Conservation (phyloP, 208 protist species). For the Leishmania arabica region DNA sequence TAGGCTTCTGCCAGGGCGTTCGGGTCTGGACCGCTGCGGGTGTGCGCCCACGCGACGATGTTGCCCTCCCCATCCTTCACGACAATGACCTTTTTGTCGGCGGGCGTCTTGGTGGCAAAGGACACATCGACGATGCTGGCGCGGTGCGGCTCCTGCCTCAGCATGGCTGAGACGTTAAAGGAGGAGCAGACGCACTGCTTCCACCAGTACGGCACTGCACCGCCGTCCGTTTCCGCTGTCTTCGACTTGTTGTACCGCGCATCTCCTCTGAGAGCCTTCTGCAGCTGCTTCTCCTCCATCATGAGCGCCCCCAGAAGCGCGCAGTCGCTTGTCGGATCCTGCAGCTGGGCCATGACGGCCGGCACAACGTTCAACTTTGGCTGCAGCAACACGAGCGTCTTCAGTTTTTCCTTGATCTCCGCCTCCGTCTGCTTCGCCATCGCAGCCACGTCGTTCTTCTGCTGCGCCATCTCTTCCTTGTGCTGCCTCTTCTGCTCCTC, state of each 20-base stretch:
- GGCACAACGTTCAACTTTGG: conserved; percentile 46
- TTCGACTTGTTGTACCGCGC: conserved; percentile 58
- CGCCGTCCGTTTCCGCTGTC: conserved; percentile 50
- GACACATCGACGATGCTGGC: conserved; percentile 56
- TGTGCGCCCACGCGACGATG: conserved; percentile 63
- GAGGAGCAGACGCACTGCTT: conserved; percentile 57
- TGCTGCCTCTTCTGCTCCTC: conserved; percentile 64
- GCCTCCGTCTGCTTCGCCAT: conserved; percentile 44
- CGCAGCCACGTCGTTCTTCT: conserved; percentile 28
- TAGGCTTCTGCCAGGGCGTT: conserved; percentile 33
- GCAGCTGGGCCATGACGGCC: conserved; percentile 50
- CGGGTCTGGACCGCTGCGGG: conserved; percentile 37
- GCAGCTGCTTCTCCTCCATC: conserved; percentile 67
- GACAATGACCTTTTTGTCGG: conserved; percentile 60
- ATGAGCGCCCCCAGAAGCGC: conserved; percentile 59
- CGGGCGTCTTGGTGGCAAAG: conserved; percentile 34
- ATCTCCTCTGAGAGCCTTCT: conserved; percentile 54
- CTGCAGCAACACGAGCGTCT: conserved; percentile 50
- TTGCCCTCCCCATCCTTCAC: conserved; percentile 27
- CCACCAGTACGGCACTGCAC: conserved; percentile 54
- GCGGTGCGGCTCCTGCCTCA: conserved; percentile 37
- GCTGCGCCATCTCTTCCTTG: conserved; percentile 49
- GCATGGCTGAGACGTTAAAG: conserved; percentile 73
- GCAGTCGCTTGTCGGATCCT: conserved; percentile 43
- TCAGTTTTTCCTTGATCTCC: conserved; percentile 59